Base-by-base conservation (phyloP, 306 rosid genomes). In the Citrullus mucosospermus region DNA sequence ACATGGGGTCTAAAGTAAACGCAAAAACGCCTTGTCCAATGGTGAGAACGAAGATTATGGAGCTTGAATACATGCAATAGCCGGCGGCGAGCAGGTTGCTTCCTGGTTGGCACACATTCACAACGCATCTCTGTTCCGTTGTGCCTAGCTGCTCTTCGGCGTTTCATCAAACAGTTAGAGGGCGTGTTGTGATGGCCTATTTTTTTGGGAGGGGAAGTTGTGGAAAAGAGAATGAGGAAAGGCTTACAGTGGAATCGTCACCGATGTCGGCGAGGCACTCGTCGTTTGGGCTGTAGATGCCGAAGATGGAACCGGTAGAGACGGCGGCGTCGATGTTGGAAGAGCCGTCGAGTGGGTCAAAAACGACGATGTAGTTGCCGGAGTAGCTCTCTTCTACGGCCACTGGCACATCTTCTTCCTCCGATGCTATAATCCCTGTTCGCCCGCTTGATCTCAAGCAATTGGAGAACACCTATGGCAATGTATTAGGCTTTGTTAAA, bases 371-470 rank as follows among this genome's bases (percentile, higher is more conserved):
- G 88, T 96, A 96, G 87, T 96, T 96, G 0, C 99, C 99, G 5
- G 99, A 96, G 80, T 91, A 96, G 86, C 98, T 92, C 88, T 96
- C 99, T 85, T 96, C 99, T 74, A 96, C 99, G 15, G 98, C 99
- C 28, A 96, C 98, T 0, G 99, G 98, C 53, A 96, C 99, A 61
- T 96, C 99, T 85, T 92, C 99, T 86, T 96, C 99, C 87, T 96
- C 99, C 12, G 98, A 96, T 41, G 99, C 99, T 88, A 96, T 96
- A 55, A 96, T 92, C 56, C 98, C 99, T 39, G 98, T 96, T 83
- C 99, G 82, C 71, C 99, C 98, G 81, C 99, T 96, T 80, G 99
- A 96, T 85, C 96, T 96, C 86, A 96, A 70, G 82, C 99, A 96
- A 68, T 84, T 96, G 48, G 98, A 96, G 86, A 96, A 96, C 28